Percentiles rank a stretch among this genome's conserved stretches.
These are phyloP conservation scores for Lactuca sativa DNA, from an alignment of 129 eudicot genomes.

Conservation along the genomic window DNA sequence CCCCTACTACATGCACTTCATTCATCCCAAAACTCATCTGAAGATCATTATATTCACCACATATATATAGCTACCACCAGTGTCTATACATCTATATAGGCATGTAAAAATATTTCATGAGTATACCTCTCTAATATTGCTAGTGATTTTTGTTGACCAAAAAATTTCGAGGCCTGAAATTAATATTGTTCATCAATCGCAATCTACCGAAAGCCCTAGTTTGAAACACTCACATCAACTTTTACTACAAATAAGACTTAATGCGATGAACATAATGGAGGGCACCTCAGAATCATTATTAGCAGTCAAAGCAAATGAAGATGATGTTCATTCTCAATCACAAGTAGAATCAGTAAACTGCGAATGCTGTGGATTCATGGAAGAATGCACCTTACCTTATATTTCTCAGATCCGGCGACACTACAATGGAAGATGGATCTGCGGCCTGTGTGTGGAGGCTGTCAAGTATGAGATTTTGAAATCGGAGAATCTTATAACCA, in stretches of 20 bases:
- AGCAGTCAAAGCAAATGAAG: not conserved
- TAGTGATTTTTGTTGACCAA: not conserved
- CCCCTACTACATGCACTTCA: conserved; percentile 4
- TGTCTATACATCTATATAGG: not conserved
- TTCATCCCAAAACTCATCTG: not conserved
- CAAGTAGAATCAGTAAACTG: conserved; percentile 32
- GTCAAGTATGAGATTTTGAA: conserved; percentile 39
- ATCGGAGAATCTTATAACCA: conserved; percentile 29
- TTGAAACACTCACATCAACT: not conserved
- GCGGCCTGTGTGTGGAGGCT: conserved; percentile 46
- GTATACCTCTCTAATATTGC: not conserved
- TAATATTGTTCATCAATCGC: not conserved
- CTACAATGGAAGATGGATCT: conserved; percentile 42
- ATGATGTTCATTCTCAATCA: conserved; percentile 14
- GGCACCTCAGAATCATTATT: not conserved
- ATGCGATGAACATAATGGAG: not conserved
- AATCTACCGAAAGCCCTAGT: not conserved
- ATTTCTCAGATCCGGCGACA: conserved; percentile 32
- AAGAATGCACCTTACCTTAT: conserved; percentile 43
- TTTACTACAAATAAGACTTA: not conserved
- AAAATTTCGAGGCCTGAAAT: too few species aligned
- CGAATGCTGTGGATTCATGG: conserved; percentile 43
- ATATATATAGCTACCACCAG: not conserved
- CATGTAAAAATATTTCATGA: not conserved
- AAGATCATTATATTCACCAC: not conserved